Evolutionary conservation across 495 filamentous ascomycete species (phyloP).

Genomic region (Penicillium desertorum): DNA sequence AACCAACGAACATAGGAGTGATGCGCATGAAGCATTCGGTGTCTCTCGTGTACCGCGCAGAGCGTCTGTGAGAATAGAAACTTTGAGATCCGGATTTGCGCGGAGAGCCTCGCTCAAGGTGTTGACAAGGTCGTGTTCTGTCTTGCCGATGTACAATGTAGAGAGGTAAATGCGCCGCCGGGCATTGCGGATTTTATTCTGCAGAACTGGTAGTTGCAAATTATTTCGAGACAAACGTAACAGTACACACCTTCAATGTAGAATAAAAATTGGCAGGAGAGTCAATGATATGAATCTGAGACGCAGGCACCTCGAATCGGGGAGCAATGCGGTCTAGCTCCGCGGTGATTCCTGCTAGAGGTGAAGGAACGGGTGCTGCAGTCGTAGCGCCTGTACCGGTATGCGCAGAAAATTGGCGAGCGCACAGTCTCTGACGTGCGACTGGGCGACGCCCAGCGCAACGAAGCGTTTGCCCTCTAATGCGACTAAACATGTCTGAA

Average conservation of each 20-base stretch:
- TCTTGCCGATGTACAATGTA: conserved; percentile 93
- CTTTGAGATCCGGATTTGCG: conserved; percentile 74
- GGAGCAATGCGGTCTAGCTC: conserved; percentile 90
- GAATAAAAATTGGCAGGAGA: conserved; percentile 84
- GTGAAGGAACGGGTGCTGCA: conserved; percentile 37
- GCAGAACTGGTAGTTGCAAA: conserved; percentile 16
- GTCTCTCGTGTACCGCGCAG: conserved; percentile 89
- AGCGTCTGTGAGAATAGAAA: conserved; percentile 92
- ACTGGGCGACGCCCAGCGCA: conserved; percentile 35
- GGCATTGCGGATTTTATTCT: conserved; percentile 80
- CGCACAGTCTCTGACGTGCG: conserved; percentile 32
- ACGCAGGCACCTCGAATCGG: conserved; percentile 78
- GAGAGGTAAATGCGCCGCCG: conserved; percentile 82
- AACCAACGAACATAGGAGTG: conserved; percentile 77
- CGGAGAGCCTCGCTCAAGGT: conserved; percentile 74
- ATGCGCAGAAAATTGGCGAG: conserved; percentile 45
- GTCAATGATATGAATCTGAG: conserved; percentile 75
- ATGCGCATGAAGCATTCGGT: conserved; percentile 85
- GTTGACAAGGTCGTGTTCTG: conserved; percentile 83
- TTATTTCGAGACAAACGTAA: background rate
- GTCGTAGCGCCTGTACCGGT: conserved; percentile 23
- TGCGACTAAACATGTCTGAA: conserved; percentile 42
- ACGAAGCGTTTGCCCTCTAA: conserved; percentile 41
- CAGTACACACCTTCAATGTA: conserved; percentile 69
- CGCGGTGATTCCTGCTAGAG: conserved; percentile 58